These are phyloP conservation scores for Scheffersomyces quercinus DNA, from an alignment of 1,139 yeast genomes.

Conservation along the genomic window DNA sequence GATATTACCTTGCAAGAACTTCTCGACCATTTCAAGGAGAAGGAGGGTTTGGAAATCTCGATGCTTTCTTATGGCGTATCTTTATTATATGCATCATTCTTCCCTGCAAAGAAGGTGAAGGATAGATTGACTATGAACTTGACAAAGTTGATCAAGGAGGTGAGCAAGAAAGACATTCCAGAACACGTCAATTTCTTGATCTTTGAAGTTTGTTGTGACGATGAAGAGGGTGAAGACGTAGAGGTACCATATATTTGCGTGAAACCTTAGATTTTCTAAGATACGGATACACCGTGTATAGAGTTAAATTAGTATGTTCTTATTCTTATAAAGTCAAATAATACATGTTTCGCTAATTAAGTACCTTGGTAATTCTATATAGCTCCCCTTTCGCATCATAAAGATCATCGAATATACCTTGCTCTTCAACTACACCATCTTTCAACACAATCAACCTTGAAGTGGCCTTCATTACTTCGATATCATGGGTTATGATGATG, in stretches of 20 bases:
- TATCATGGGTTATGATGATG: conserved; percentile 60
- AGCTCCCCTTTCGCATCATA: conserved; percentile 16
- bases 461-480: conserved; percentile 53
- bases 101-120: conserved; percentile 85
- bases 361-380: conserved; percentile 8
- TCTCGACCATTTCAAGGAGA: conserved; percentile 70
- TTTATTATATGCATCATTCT: conserved; percentile 86
- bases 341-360: background rate
- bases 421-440: conserved; percentile 44
- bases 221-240: conserved; percentile 88
- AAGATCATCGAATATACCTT: conserved; percentile 18
- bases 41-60: conserved; percentile 83
- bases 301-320: conserved; percentile 2
- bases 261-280: conserved; percentile 25
- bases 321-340: conserved; percentile 4
- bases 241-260: conserved; percentile 86
- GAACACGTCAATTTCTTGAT: conserved; percentile 72
- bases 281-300: background rate
- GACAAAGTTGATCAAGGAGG: conserved; percentile 73
- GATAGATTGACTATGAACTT: conserved; percentile 71
- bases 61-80: conserved; percentile 94
- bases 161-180: conserved; percentile 84
- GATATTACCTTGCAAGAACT: conserved; percentile 77
- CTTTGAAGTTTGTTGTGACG: conserved; percentile 91
- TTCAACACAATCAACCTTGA: conserved; percentile 43